Evolutionary conservation across 805 yeast genomes (phyloP).

Genomic region (Candida chilensis): DNA sequence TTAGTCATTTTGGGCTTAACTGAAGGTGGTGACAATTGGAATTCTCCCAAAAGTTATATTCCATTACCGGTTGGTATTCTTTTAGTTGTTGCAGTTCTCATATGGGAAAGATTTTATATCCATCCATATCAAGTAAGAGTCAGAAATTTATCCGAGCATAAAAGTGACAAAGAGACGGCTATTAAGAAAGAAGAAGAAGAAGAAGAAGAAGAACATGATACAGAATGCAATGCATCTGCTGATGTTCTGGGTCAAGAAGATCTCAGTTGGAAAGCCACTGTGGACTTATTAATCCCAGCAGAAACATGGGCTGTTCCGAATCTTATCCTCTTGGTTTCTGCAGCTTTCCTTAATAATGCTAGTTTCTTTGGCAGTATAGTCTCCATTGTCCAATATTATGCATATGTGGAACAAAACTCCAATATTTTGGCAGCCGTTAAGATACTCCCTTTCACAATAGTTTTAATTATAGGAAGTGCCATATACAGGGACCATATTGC

Average conservation of each 20-base stretch:
- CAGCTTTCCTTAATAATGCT: constrained; percentile 9
- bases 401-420: not conserved
- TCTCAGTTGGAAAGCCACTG: constrained; percentile 5
- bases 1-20: constrained; percentile 33
- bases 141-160: no score
- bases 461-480: not conserved
- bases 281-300: constrained; percentile 15
- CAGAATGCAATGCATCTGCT: no score
- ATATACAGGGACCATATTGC: not conserved
- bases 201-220: not conserved
- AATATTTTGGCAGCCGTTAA: not conserved
- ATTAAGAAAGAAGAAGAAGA: no score
- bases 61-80: constrained; percentile 27
- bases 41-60: constrained; percentile 27
- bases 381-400: constrained; percentile 1
- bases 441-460: not conserved
- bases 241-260: no score
- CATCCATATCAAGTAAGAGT: constrained; percentile 8
- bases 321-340: constrained; percentile 9
- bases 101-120: constrained; percentile 17
- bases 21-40: constrained; percentile 35
- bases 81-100: constrained; percentile 11
- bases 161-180: constrained; percentile 3
- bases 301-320: constrained; percentile 13
- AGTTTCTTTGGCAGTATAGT: constrained; percentile 10